Evolutionary conservation across 768 basidiomycete genomes (phyloP), one percentile per base, ranked within the genome.

Genomic region (Mycena olivaceomarginata): DNA sequence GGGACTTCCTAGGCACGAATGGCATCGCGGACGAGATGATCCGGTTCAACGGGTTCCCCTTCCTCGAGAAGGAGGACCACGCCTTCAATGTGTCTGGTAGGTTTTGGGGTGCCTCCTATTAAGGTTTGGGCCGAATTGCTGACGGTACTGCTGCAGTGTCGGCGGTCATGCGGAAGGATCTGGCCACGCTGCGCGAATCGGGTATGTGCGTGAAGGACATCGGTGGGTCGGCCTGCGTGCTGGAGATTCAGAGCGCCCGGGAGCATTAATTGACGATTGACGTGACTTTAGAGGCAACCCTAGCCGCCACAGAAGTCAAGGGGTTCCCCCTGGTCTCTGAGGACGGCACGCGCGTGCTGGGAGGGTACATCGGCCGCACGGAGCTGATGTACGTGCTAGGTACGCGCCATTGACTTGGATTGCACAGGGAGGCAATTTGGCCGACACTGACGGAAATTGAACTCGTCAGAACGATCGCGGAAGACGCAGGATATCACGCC

Each of bases 1-100:
- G 97, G 16, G 98, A 99, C 83, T 94, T 97, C 80, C 90, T 99
- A 64, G 98, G 97, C 31, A 96, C 94, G 9, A 95, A 91, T 59
- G 98, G 98, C 2, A 99, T 99, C 78, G 97, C 98, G 5, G 98
- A 99, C 77, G 96, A 98, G 82, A 96, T 95, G 91, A 99, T 99
- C 81, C 92, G 93, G 20, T 98, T 99, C 87, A 99, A 98, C 83
- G 98, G 98, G 11, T 99, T 95, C 86, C 98, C 98, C 0, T 97
- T 98, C 89, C 87, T 99, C 75, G 98, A 99, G 86, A 98, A 98
- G 82, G 96, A 98, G 76, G 97, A 98, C 83, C 94, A 96, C 81
- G 94, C 96, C 0, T 98, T 96, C 82, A 94, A 98, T 82, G 95
- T 97, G 60, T 92, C 96, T 66, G 96, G 98, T 98, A 80, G 70